Evolutionary conservation across 768 basidiomycete species (phyloP), one percentile per base, ranked within the genome.

Genomic region (Termitomyces titanicus): DNA sequence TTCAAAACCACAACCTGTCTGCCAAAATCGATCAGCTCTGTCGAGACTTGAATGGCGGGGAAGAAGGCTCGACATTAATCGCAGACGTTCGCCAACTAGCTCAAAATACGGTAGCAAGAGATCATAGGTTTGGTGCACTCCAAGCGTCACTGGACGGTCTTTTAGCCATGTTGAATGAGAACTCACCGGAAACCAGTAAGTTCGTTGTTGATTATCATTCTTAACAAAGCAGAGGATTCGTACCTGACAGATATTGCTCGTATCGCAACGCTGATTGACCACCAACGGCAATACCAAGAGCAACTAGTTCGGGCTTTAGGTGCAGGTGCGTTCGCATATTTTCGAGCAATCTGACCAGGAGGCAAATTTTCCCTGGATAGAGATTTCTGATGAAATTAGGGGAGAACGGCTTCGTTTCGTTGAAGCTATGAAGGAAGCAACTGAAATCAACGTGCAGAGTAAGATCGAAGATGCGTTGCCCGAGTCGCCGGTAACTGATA

Each of bases 361-460:
- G 9, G 9, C n/a, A 24, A 44, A 29, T 48, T 29, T 52, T 55
- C 11, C 25, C 40, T 47, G 24, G 31, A 17, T 61, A 91, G 92
- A 92, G 66, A 78, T 95, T 20, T 86, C 86, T 3, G 79, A 81
- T 53, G 93, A 94, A 61, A 94, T 95, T 51, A 85, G 86, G 50
- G 92, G 93, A 1, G 92, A 94, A 70, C 72, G 92, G 45, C 70
- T 94, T 51, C 78, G 89, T 6, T 94, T 95, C 62, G 89, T 94
- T 5, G 93, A 95, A 63, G 92, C 93, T n/a, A 95, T 94, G 92
- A 90, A 90, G 66, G 89, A 93, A 61, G 93, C 92, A 1, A 95
- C 93, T 0, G 83, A 84, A 1, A 89, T 95, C 62, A 94, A 94
- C 59, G 84, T 95, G 2, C 86, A 90, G 67, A 74, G 90, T 88